These are phyloP conservation scores for Penicillium sp. DNA, from an alignment of 2,329 filamentous ascomycete species.

Conservation along the genomic window DNA sequence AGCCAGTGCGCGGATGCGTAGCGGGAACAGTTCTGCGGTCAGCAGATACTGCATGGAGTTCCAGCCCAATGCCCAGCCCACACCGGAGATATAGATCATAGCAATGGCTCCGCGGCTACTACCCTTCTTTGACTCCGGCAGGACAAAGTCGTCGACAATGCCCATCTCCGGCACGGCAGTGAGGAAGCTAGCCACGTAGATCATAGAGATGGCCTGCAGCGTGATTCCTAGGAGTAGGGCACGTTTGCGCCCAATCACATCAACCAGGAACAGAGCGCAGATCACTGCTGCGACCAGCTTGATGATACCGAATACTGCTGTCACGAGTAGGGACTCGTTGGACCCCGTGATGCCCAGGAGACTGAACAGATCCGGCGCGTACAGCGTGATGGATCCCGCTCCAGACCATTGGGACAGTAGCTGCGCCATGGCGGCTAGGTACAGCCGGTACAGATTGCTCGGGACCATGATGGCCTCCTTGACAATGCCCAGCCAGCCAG, in stretches of 20 bases:
- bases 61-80: constrained; percentile 64
- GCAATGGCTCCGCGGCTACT: constrained; percentile 58
- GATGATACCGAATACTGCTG: constrained; percentile 65
- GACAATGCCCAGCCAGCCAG: constrained; percentile 55
- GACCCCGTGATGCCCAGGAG: constrained; percentile 61
- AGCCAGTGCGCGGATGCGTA: constrained; percentile 62
- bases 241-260: constrained; percentile 66
- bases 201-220: constrained; percentile 53
- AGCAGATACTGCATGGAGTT: constrained; percentile 71
- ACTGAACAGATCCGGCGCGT: constrained; percentile 63
- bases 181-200: constrained; percentile 55
- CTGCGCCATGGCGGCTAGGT: constrained; percentile 60
- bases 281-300: constrained; percentile 59
- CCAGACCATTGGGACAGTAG: constrained; percentile 67
- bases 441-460: constrained; percentile 63
- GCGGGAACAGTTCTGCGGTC: constrained; percentile 67
- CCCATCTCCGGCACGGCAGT: constrained; percentile 51
- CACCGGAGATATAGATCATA: constrained; percentile 63
- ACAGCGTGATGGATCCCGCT: constrained; percentile 65
- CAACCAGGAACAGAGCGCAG: constrained; percentile 70
- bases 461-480: constrained; percentile 60
- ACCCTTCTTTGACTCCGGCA: constrained; percentile 44
- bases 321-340: constrained; percentile 62
- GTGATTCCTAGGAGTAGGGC: constrained; percentile 53
- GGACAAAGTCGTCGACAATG: constrained; percentile 41